Percentiles rank a stretch among this genome's conserved stretches.
Conservation (phyloP, 306 rosid genomes). For the Styphnolobium japonicum region DNA sequence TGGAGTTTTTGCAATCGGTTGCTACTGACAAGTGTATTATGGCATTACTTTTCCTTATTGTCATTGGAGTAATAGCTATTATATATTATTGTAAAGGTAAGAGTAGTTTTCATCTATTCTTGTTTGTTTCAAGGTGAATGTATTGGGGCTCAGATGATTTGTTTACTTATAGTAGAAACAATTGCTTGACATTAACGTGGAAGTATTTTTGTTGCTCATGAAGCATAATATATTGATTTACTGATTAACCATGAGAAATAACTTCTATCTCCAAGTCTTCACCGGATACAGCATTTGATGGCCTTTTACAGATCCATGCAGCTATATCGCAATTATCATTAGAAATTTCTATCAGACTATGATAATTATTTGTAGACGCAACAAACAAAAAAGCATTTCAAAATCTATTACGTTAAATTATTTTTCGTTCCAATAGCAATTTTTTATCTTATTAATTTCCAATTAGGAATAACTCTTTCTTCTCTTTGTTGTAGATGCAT, state of each 20-base stretch:
- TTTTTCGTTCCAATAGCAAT: no score
- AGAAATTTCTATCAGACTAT: not conserved
- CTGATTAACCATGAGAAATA: conserved; percentile 4
- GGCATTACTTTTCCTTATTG: conserved; percentile 75
- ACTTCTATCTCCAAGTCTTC: not conserved
- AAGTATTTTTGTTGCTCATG: not conserved
- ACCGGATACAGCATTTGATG: not conserved
- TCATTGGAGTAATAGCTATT: conserved; percentile 78
- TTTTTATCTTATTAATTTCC: no score
- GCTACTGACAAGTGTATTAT: conserved; percentile 91
- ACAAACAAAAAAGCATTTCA: not conserved
- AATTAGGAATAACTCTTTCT: no score
- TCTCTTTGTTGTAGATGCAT: no score
- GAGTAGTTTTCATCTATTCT: conserved; percentile 11
- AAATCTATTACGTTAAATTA: no score
- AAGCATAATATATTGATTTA: not conserved
- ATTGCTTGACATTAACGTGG: not conserved
- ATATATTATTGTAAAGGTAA: conserved; percentile 90
- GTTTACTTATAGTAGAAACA: conserved; percentile 6
- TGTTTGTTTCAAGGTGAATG: not conserved
- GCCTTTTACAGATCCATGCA: not conserved
- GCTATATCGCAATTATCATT: not conserved
- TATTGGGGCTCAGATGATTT: not conserved
- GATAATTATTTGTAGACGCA: not conserved
- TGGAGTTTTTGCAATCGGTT: conserved; percentile 45